Base-by-base conservation (phyloP, 2,329 filamentous ascomycete species). In the Colletotrichum orchidophilum region DNA sequence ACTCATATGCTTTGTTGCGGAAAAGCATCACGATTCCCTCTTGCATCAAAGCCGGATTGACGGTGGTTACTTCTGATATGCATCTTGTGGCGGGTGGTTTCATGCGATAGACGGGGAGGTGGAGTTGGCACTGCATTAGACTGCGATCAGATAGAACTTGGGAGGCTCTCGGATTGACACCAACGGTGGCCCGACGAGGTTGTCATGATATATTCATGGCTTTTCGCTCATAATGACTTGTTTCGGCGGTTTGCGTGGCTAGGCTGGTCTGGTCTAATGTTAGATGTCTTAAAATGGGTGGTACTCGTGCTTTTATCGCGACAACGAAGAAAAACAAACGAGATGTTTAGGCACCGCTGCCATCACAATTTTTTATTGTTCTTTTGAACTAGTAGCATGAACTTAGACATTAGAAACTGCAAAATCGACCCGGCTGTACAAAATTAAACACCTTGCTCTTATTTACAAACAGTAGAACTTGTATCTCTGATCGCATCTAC, bases 81-180 rank as follows among this genome's bases (percentile, higher is more conserved):
- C 71, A 74, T 74, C 70, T 74, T 68, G 63, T 67, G 61, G 72
- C 67, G 72, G 73, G 69, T 60, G 72, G 72, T 73, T 70, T 73
- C 59, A 66, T 65, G 68, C 72, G 73, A 75, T 76, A 76, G 73
- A 76, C 67, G 63, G 74, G 73, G 74, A 59, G 73, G 73, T 63
- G 76, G 76, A 77, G 77, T 78, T 78, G 76, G 74, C 72, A 74
- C 70, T 76, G 75, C 76, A 76, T 78, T 77, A 78, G 76, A 78
- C 73, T 74, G 75, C 72, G 73, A 75, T 75, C 71, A 75, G 75
- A 76, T 77, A 77, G 75, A 77, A 71, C 71, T 53, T 71, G 73
- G 62, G 67, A 73, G 71, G 71, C 71, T 73, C 63, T 57, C 61
- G 71, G 67, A 57, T 66, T 66, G 55, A 59, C 71, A 66, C 63